Evolutionary conservation across 2,329 filamentous ascomycete species (phyloP), one percentile per base, ranked within the genome.

Genomic region (Venturia aucupariae): DNA sequence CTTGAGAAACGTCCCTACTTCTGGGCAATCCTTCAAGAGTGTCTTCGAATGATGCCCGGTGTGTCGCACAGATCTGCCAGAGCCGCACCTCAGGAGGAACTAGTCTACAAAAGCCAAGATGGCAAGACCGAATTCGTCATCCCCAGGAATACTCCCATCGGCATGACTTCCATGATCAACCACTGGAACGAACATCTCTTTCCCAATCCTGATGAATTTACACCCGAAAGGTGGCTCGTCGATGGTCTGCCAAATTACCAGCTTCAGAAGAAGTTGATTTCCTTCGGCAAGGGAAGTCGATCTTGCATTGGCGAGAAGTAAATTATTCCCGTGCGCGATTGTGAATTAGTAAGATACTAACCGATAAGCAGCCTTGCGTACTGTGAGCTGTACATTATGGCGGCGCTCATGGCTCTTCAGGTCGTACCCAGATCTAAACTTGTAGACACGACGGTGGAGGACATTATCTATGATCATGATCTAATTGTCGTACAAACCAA

Each of bases 241-340:
- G 46, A 51, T 17, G 46, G 46, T 17, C 46, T 42, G 19, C 24
- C 24, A 24, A 48, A 57, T 10, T 32, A 57, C 10, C 42, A 48
- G 30, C 61, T 63, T n/a, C 69, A 75, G 30, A 71, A 70, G 30
- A 77, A 76, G 63, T 65, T 78, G 44, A 71, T 78, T 8, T 65
- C 73, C 0, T 79, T 79, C 62, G 71, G 71, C 27, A 74, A 72
- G 48, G 79, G 79, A 0, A 75, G 73, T 7, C 70, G 79, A 24
- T 76, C 76, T 69, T 82, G 80, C 65, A 72, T 78, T 11, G 80
- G 80, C 19, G 77, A 78, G 55, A 78, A 81, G 55, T 38, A 27
- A 38, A 30, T 60, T 3, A 13, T 38, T 13, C 8, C 10, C 55
- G 30, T 60, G 6, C 15, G n/a, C 7, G 30, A 11, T 27, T n/a